Base-by-base conservation (phyloP, 2,329 filamentous ascomycete species). In the Cryphonectria naterciae region DNA sequence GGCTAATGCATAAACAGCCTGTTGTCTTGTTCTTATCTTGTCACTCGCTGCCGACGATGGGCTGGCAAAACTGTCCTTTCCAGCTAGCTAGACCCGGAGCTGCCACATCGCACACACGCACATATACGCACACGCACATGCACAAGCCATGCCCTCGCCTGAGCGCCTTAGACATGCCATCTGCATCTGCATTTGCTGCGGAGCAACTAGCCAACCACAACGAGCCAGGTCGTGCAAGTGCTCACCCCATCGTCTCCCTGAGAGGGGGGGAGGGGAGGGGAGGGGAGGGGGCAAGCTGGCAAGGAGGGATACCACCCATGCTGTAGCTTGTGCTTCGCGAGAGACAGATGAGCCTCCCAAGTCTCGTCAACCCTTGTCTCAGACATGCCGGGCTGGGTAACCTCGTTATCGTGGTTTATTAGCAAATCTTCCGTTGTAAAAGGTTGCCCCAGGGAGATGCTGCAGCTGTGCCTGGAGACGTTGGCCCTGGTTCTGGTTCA, bases 311-410 rank as follows among this genome's bases (percentile, higher is more conserved):
- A 56, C 46, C 17, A 41, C 35, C 52, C 37, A 25, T 19, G 39
- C 37, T 52, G 60, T 68, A 67, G 35, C 63, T 72, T 35, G 63
- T 64, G 70, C 70, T 54, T 72, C 58, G 58, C 58, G 39, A 67
- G 58, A 65, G 46, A 58, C 68, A 67, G 68, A 64, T 70, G 70
- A 72, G 70, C 56, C 70, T 72, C 65, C 39, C 64, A 4, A 4
- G 61, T 64, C 68, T 72, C 64, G 63, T 62, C 68, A 65, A 66
- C 25, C 46, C 49, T 17, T 72, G 70, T 70, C 70, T 72, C 52
- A 72, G 70, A 72, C 70, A 72, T 68, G 41, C 67, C 37, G 28
- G 28, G 49, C 46, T 46, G 68, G 60, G 68, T 54, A 66, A 64
- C 58, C 49, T 61, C 28, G 58, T 69, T 61, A 70, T 70, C 67